A percentile compares a stretch with the other conserved stretches of the same genome.
Evolutionary conservation across 352 stramenopile genomes (phyloP).

Genomic region (Phytophthora foliorum): DNA sequence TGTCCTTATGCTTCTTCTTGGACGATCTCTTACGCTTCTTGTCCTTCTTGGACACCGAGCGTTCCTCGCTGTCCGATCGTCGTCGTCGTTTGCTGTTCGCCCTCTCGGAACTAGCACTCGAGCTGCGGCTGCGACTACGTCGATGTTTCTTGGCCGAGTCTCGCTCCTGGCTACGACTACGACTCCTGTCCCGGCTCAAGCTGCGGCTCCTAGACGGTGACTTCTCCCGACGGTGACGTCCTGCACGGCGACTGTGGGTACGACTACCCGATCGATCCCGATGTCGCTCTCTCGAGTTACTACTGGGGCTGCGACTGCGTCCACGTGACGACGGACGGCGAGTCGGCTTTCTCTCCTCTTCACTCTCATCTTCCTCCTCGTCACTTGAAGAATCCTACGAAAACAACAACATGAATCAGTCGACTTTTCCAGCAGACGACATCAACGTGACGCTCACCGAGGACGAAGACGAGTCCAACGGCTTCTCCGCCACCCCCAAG

Average conservation of each 20-base stretch:
- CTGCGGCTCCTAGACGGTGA: conserved; percentile 33
- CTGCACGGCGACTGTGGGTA: conserved; percentile 28
- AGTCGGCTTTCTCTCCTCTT: conserved; percentile 23
- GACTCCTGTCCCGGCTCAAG: conserved; percentile 24
- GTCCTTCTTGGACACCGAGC: conserved; percentile 41
- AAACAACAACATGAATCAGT: conserved; percentile 15
- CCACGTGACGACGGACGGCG: conserved; percentile 33
- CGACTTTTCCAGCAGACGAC: conserved; percentile 1
- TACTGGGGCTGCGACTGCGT: conserved; percentile 46
- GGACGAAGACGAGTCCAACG: conserved; percentile 50
- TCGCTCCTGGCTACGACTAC: conserved; percentile 16
- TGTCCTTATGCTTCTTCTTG: conserved; percentile 55
- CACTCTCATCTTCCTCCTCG: conserved; percentile 52
- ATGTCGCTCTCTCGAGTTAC: conserved; percentile 23
- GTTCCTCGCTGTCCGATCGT: conserved; percentile 30
- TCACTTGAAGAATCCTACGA: conserved; percentile 57
- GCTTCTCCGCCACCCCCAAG: conserved; percentile 58
- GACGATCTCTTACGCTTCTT: conserved; percentile 44
- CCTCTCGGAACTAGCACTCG: conserved; percentile 25
- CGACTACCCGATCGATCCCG: conserved; percentile 27
- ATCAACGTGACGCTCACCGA: conserved; percentile 35
- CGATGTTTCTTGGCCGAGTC: conserved; percentile 24
- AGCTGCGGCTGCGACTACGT: conserved; percentile 30
- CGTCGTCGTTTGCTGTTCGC: conserved; percentile 19
- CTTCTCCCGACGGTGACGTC: conserved; percentile 26